Base-by-base conservation (phyloP, 495 filamentous ascomycete genomes). In the Xylaria longipes region DNA sequence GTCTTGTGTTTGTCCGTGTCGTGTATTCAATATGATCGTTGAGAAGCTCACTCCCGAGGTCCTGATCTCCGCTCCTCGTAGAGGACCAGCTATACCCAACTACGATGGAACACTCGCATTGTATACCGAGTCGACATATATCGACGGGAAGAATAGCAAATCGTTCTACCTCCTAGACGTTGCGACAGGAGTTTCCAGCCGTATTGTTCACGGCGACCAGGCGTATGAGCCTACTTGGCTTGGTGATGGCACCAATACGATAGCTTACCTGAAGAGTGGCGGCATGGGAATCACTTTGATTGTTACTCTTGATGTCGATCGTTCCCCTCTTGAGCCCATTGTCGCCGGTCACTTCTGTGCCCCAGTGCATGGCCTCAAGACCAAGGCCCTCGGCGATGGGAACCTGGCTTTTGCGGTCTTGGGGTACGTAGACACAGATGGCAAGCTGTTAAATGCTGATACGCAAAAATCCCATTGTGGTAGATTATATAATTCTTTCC, bases 81-180 rank as follows among this genome's bases (percentile, higher is more conserved):
- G 75, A 12, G 50, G 69, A 25, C 41, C 70, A 6, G 67, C 75
- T 4, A 35, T 72, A 8, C 78, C 79, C 17, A 80, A 75, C 58
- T 63, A 70, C 25, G 77, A 79, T 39, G 79, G 76, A 41, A 77
- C 74, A 1, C 39, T 71, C 12, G 74, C 54, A 17, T 69, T 81
- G 37, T 81, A 74, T 68, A 72, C 48, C 22, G 72, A 71, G 20
- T 77, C 77, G 22, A 74, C 70, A 17, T 71, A 77, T 41, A 68
- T 75, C 20, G 75, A 61, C 56, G 70, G 69, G 64, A 66, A 48
- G 1, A 77, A 72, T 25, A 52, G 65, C 8, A 73, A 73, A n/a
- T 72, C 72, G 57, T 46, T 75, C 46, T 67, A 71, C 25, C 48
- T 77, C 35, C 71, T 77, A 61, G 43, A 77, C n/a, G 66, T 81